Base-by-base conservation (phyloP, 805 yeast genomes). In the Cyberlindnera euphorbiiphila region DNA sequence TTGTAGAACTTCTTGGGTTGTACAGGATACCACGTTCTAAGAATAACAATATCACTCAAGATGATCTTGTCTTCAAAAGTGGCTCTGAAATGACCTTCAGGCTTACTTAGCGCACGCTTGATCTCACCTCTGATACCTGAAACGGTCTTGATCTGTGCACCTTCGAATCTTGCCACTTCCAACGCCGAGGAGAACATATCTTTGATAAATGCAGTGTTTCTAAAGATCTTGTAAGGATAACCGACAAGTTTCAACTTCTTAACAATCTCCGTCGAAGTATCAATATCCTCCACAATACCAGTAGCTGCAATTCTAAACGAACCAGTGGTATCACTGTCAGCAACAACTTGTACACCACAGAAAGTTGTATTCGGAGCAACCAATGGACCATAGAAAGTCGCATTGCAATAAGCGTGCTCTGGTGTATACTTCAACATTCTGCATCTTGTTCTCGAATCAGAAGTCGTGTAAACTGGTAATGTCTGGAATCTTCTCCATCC, bases 401-500 rank as follows among this genome's bases (percentile, higher is more conserved):
- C 97, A 57, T 82, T 80, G 71, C 98, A 93, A 60, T 84, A 91
- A 17, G 96, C 86, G 62, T 93, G 99, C 57, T 93, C 99, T 7
- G 98, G 98, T 0, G 98, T 93, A 60, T 93, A 93, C 59, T 93
- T 93, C 65, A 93, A 73, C 96, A 93, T 86, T 67, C 98, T 82
- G 56, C 89, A 91, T 69, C 99, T 77, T 11, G 99, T 93, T 65
- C 99, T 75, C 6, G 98, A 93, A 62, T 93, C 99, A 6, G 95
- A 79, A 0, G 98, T 93, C 4, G 98, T 89, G 60, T 89, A 93
- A 18, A 93, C 74, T 8, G 99, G 99, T 38, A 91, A 66, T 0
- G 98, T 89, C 64, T 93, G 99, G 68, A 93, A 94, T 61, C 99
- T 74, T 68, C 99, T 79, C 99, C 98, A 93, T 25, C 99, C 99